Base-by-base conservation (phyloP, 306 rosid species). In the Senna tora region DNA sequence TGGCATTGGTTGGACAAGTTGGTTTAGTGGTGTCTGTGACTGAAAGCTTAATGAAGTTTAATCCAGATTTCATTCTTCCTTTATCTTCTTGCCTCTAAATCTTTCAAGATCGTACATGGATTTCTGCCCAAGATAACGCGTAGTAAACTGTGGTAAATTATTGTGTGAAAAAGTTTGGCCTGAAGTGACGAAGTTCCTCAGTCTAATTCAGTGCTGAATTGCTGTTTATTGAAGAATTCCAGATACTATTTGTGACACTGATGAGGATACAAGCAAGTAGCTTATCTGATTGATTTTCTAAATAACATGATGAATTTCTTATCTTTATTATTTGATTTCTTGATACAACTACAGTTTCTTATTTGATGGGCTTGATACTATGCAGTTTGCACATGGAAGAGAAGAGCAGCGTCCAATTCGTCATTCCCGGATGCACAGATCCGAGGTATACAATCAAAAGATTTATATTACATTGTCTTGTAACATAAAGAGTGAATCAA, bases 341-440 rank as follows among this genome's bases (percentile, higher is more conserved):
- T 75, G 76, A 72, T 21, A 63, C 55, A 17, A n/a, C 28, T 5
- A 52, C 16, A 25, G 17, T 54, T 53, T 33, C 71, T 50, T 9
- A 51, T 50, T 13, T 71, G 76, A 51, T 19, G 51, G 53, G 53
- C 71, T 77, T 75, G 46, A 70, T 34, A 46, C 73, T 58, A 73
- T 72, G 76, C 84, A 93, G 97, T 80, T 69, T 82, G 80, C 79
- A 32, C 82, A 36, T 36, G 81, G 86, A 64, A 87, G 83, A 73
- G 92, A 89, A 65, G 89, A 88, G 56, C 57, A 58, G 28, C 90
- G 74, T 47, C 71, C 83, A 61, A 67, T 30, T 79, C 84, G 78
- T 75, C 49, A 14, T 62, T 42, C 81, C 69, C 71, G 22, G 74
- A 85, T 45, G 77, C 54, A 20, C 84, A 85, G 76, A 78, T 32